These are phyloP conservation scores for Begonia loranthoides DNA, from an alignment of 306 rosid species.

Conservation along the genomic window DNA sequence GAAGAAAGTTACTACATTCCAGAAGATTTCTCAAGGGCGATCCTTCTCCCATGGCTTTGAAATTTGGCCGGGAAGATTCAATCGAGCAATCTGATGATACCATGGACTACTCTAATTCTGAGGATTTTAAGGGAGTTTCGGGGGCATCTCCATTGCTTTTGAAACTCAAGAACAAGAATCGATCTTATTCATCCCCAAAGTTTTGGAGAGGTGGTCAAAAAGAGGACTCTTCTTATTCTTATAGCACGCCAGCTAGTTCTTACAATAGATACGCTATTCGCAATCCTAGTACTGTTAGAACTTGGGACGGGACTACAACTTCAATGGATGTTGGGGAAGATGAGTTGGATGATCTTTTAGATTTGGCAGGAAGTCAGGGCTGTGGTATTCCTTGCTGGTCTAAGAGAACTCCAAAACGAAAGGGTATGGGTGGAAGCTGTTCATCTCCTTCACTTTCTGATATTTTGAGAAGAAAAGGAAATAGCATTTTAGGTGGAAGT, in stretches of 20 bases:
- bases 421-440: constrained; percentile 52
- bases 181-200: constrained; percentile 50
- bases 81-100: constrained; percentile 64
- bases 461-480: constrained; percentile 78
- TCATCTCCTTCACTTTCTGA: constrained; percentile 88
- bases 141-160: constrained; percentile 61
- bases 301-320: constrained; percentile 83
- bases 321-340: constrained; percentile 68
- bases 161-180: constrained; percentile 48
- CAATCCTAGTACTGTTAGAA: constrained; percentile 75
- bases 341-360: constrained; percentile 60
- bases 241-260: constrained; percentile 86
- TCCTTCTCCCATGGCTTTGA: constrained; percentile 18
- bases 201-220: constrained; percentile 29
- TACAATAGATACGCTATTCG: constrained; percentile 42
- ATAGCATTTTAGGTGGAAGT: constrained; percentile 62
- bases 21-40: constrained; percentile 30
- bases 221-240: constrained; percentile 81
- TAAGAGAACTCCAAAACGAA: constrained; percentile 57
- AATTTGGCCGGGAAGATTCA: constrained; percentile 33
- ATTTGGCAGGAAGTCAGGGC: constrained; percentile 68
- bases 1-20: constrained; percentile 25
- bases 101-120: constrained; percentile 52
- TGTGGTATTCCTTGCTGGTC: constrained; percentile 99
- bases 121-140: constrained; percentile 32